A percentile compares a stretch with the other conserved stretches of the same genome.
Evolutionary conservation across 2,329 filamentous ascomycete genomes (phyloP).

Genomic region (Fusarium euwallaceae): DNA sequence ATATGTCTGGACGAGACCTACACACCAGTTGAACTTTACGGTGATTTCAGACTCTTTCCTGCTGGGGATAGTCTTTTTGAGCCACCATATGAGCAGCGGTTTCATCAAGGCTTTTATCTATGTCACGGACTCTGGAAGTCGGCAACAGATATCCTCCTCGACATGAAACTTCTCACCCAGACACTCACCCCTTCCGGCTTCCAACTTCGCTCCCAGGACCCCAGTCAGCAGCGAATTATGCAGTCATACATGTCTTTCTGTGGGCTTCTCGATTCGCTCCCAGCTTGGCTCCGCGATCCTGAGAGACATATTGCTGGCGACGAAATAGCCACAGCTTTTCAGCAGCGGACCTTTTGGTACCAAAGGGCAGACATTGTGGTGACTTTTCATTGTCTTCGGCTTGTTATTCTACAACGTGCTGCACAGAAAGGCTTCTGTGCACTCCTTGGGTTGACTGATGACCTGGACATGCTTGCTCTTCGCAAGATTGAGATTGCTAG

Average conservation of each 20-base stretch:
- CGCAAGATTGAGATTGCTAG: constrained; percentile 25
- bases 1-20: constrained; percentile 5
- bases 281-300: constrained; percentile 18
- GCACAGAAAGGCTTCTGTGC: constrained; percentile 9
- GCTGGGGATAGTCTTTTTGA: not conserved
- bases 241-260: constrained; percentile 24
- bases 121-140: constrained; percentile 16
- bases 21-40: not conserved
- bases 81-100: constrained; percentile 6
- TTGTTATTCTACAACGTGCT: constrained; percentile 7
- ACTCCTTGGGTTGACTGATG: constrained; percentile 15
- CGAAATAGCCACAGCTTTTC: constrained; percentile 8
- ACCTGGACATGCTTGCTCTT: constrained; percentile 20
- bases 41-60: not conserved
- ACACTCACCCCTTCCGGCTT: not conserved
- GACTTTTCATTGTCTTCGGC: constrained; percentile 25
- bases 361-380: constrained; percentile 22
- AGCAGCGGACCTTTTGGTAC: constrained; percentile 18
- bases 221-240: constrained; percentile 14
- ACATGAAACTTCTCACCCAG: constrained; percentile 13
- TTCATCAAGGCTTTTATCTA: constrained; percentile 15
- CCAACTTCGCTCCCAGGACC: not conserved
- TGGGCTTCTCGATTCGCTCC: constrained; percentile 14
- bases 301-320: not conserved
- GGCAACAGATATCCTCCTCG: constrained; percentile 11